Percentiles rank a stretch among this genome's conserved stretches.
These are phyloP conservation scores for Rhizoclosmatium sp. DNA, from an alignment of 192 early-diverging fungal genomes.

Conservation along the genomic window DNA sequence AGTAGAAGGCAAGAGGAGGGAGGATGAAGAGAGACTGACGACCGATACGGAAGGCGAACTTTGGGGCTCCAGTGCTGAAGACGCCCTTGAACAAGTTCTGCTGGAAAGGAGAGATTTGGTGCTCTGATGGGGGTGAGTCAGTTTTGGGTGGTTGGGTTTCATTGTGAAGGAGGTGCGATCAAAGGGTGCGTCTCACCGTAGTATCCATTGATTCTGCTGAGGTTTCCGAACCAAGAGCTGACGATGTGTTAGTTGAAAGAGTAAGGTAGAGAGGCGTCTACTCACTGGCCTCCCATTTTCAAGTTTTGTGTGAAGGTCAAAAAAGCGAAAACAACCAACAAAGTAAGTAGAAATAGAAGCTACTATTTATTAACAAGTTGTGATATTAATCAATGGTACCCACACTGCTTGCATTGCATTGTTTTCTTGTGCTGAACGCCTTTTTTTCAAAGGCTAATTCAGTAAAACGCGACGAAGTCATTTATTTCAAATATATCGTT, in stretches of 20 bases:
- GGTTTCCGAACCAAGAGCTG: slow-evolving; percentile 33
- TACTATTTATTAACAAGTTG: no score
- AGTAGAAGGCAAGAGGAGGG: slow-evolving; percentile 55
- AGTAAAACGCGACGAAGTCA: no score
- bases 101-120: slow-evolving; percentile 60
- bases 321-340: slow-evolving; percentile 7
- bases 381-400: no score
- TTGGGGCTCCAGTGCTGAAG: slow-evolving; percentile 51
- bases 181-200: slow-evolving; percentile 7
- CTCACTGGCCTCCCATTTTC: slow-evolving; percentile 31
- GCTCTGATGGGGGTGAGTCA: slow-evolving; percentile 36
- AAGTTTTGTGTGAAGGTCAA: slow-evolving; percentile 5
- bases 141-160: neutral
- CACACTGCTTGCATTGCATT: no score
- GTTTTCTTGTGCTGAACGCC: no score
- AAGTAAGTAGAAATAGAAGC: no score
- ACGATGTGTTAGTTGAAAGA: neutral
- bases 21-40: slow-evolving; percentile 49
- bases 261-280: neutral
- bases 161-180: neutral
- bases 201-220: slow-evolving; percentile 35
- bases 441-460: no score
- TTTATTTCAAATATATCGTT: no score
- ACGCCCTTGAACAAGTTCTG: slow-evolving; percentile 58
- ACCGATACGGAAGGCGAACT: slow-evolving; percentile 42